Percentiles rank a stretch among this genome's conserved stretches.
These are phyloP conservation scores for Theileria equi DNA, from an alignment of 169 alveolate genomes.

Conservation along the genomic window DNA sequence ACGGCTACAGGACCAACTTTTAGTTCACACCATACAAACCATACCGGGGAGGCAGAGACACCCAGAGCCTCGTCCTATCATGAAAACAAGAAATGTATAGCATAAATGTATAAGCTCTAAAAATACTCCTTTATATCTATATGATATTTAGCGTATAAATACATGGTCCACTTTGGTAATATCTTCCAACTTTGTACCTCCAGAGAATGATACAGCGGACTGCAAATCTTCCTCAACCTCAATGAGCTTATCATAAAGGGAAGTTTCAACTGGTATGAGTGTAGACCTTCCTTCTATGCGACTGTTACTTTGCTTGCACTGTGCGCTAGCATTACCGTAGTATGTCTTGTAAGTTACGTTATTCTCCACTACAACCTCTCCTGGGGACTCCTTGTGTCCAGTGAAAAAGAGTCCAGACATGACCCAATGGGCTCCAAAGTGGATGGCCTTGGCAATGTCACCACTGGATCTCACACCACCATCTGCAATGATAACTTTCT, in stretches of 20 bases:
- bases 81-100: too few species aligned
- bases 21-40: too few species aligned
- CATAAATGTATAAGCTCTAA: too few species aligned
- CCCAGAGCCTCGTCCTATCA: too few species aligned
- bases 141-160: too few species aligned
- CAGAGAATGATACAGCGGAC: constrained; percentile 58
- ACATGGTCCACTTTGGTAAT: constrained; percentile 42
- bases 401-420: constrained; percentile 89
- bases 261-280: constrained; percentile 34
- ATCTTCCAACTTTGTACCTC: constrained; percentile 42
- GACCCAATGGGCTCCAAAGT: constrained; percentile 89
- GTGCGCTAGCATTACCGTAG: constrained; percentile 84
- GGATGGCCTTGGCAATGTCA: constrained; percentile 87
- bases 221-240: constrained; percentile 60
- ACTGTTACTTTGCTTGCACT: constrained; percentile 40
- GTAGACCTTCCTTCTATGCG: constrained; percentile 40
- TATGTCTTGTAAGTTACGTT: constrained; percentile 79
- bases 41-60: too few species aligned
- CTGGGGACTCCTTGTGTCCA: constrained; percentile 91
- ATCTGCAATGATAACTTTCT: constrained; percentile 87
- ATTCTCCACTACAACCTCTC: constrained; percentile 83
- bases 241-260: constrained; percentile 32
- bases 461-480: constrained; percentile 92
- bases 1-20: too few species aligned
- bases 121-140: too few species aligned